These are phyloP conservation scores for Ophiostoma quercus DNA, from an alignment of 2,329 filamentous ascomycete genomes.

Conservation along the genomic window DNA sequence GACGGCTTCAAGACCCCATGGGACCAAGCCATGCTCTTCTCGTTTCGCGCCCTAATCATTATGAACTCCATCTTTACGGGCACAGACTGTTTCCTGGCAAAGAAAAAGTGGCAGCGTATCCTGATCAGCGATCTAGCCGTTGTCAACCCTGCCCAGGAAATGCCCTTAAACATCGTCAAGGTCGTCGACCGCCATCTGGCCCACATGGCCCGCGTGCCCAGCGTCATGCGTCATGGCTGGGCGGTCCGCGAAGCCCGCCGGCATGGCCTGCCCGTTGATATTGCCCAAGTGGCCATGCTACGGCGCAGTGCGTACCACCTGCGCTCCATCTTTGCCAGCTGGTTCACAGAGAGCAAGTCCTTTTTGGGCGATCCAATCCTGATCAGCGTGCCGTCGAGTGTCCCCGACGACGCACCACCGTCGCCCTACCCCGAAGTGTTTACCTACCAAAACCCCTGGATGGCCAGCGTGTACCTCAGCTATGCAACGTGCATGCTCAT, in stretches of 20 bases:
- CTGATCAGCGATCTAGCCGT: neutral
- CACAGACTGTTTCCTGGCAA: neutral
- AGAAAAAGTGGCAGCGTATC: neutral
- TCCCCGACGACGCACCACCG: neutral
- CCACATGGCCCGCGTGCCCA: neutral
- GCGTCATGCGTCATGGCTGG: neutral
- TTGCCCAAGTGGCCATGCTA: slow-evolving; percentile 32
- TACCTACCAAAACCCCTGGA: slow-evolving; percentile 32
- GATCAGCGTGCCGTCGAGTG: neutral
- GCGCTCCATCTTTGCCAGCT: slow-evolving; percentile 31
- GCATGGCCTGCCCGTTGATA: slow-evolving; percentile 32
- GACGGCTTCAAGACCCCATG: slow-evolving; percentile 29
- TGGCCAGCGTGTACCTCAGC: slow-evolving; percentile 35
- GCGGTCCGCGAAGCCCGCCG: slow-evolving; percentile 21
- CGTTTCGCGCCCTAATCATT: neutral
- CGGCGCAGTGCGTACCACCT: slow-evolving; percentile 31
- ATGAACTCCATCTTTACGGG: neutral
- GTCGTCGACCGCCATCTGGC: neutral
- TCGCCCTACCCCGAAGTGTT: neutral
- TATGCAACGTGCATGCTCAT: slow-evolving; percentile 41
- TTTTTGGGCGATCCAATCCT: neutral
- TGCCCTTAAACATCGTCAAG: neutral
- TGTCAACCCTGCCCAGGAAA: neutral
- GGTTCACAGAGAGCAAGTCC: neutral
- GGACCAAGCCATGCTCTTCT: slow-evolving; percentile 1